Conservation (phyloP, 805 yeast genomes). For the Saccharomycopsis sp. region DNA sequence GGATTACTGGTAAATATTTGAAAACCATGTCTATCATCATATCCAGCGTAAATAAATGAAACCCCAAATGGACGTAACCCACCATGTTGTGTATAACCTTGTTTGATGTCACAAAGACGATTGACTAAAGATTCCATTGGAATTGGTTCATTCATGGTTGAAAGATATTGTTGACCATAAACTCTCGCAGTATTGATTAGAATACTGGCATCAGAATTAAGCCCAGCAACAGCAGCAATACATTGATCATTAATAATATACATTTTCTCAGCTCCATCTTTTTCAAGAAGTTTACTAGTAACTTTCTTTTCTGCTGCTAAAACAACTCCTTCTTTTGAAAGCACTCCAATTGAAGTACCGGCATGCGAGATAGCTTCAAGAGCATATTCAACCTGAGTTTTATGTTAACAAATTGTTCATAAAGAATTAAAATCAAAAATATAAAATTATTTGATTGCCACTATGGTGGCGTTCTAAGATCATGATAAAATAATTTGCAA, state of each 20-base stretch:
- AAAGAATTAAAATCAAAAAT: no score
- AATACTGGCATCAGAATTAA: conserved; percentile 94
- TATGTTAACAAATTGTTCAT: no score
- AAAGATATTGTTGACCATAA: conserved; percentile 73
- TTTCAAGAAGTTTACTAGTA: conserved; percentile 84
- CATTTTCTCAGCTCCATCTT: conserved; percentile 89
- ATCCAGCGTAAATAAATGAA: conserved; percentile 91
- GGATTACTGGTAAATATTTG: conserved; percentile 95
- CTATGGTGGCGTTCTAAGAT: no score
- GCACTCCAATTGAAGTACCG: conserved; percentile 91
- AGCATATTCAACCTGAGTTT: conserved; percentile 90
- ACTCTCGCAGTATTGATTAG: conserved; percentile 81
- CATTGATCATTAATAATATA: conserved; percentile 74
- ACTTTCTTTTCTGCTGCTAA: conserved; percentile 96
- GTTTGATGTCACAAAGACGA: conserved; percentile 84
- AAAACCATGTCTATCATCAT: conserved; percentile 80
- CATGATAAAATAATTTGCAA: no score
- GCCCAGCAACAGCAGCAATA: conserved; percentile 94
- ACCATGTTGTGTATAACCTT: conserved; percentile 96
- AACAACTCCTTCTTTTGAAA: conserved; percentile 76
- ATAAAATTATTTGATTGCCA: background rate
- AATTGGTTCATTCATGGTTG: conserved; percentile 81
- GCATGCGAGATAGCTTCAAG: conserved; percentile 90
- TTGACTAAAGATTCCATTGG: conserved; percentile 91
- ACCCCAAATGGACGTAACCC: conserved; percentile 98